These are phyloP conservation scores for Amanita polypyramis DNA, from an alignment of 768 basidiomycete species.

Conservation along the genomic window DNA sequence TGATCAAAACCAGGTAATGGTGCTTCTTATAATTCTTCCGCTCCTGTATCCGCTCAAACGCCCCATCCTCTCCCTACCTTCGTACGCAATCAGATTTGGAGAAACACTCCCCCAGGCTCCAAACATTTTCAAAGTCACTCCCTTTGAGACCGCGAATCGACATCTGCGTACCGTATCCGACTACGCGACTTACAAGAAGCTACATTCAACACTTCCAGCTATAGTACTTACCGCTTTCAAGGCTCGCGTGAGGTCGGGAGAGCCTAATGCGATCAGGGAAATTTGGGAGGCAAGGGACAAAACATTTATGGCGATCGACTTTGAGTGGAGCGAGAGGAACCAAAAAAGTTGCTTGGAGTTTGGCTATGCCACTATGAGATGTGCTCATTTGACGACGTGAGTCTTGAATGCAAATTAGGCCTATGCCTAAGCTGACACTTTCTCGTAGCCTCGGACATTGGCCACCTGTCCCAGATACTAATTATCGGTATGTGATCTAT, in stretches of 20 bases:
- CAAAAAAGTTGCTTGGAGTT: constrained; percentile 61
- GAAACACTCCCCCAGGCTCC: constrained; percentile 65
- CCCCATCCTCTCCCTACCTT: constrained; percentile 2
- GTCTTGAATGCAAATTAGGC: constrained; percentile 16
- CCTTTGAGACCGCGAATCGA: constrained; percentile 60
- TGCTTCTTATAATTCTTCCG: not conserved
- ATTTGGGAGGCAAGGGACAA: constrained; percentile 64
- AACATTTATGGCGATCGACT: constrained; percentile 66
- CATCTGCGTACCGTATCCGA: constrained; percentile 65
- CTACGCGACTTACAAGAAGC: constrained; percentile 54
- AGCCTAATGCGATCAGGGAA: constrained; percentile 50
- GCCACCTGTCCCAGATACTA: constrained; percentile 67
- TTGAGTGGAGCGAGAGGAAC: constrained; percentile 69
- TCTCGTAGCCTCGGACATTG: constrained; percentile 48
- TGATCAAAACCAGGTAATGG: constrained; percentile 69
- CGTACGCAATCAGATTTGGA: constrained; percentile 42
- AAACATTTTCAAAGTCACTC: constrained; percentile 56
- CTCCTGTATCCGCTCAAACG: not conserved
- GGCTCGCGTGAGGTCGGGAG: constrained; percentile 52
- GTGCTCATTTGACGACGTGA: constrained; percentile 60
- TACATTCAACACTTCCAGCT: constrained; percentile 63
- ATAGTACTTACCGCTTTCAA: constrained; percentile 57
- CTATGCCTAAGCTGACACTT: not conserved
- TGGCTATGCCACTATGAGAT: constrained; percentile 75
- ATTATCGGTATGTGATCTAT: constrained; percentile 51